A percentile compares a stretch with the other conserved stretches of the same genome.
These are phyloP conservation scores for Cercospora sojina DNA, from an alignment of 2,329 filamentous ascomycete genomes.

Conservation along the genomic window DNA sequence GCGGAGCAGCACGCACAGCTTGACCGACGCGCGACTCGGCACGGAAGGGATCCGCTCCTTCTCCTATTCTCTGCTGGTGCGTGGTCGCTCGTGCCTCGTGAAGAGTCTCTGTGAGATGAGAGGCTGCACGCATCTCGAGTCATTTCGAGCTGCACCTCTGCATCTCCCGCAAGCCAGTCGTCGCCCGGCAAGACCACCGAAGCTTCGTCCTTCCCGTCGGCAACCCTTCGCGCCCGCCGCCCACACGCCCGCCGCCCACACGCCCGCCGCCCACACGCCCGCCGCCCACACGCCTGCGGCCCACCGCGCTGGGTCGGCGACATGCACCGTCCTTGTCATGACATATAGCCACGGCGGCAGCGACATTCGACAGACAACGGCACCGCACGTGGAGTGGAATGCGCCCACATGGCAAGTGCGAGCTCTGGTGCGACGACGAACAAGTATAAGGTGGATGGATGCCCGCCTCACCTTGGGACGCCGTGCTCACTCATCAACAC, in stretches of 20 bases:
- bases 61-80: not conserved
- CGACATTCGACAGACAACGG: conserved; percentile 7
- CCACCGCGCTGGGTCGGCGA: not conserved
- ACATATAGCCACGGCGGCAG: not conserved
- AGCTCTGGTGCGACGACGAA: not conserved
- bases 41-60: not conserved
- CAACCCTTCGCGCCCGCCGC: not conserved
- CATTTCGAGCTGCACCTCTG: not conserved
- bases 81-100: not conserved
- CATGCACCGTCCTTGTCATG: not conserved
- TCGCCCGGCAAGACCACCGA: not conserved
- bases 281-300: not conserved
- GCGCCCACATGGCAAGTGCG: not conserved
- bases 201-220: not conserved
- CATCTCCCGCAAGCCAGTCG: not conserved
- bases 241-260: no score
- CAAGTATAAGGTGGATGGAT: not conserved
- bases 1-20: not conserved
- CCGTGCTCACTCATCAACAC: not conserved
- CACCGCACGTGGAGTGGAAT: not conserved
- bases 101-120: not conserved
- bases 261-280: no score
- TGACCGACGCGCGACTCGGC: not conserved
- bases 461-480: conserved; percentile 5
- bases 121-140: not conserved